Conservation (phyloP, 2,329 filamentous ascomycete species). For the Colletotrichum caudatum region DNA sequence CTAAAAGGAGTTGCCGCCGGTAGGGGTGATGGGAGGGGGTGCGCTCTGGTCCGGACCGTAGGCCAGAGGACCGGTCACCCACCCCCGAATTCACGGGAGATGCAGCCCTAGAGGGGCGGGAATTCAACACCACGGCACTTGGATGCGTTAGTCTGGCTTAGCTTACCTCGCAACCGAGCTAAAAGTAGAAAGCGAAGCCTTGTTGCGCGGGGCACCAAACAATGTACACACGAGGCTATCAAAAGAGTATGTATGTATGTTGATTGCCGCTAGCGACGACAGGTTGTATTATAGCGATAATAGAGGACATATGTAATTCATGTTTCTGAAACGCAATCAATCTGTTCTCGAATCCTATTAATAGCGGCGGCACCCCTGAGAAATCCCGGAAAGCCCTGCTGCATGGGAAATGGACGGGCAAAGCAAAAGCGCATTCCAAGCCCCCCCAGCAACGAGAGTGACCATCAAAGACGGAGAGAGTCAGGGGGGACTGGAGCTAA, state of each 20-base stretch:
- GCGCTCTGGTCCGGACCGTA: conserved; percentile 17
- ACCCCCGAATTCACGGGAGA: conserved; percentile 7
- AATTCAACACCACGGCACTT: neutral
- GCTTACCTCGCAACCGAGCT: neutral
- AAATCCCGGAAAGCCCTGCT: conserved; percentile 22
- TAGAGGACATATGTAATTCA: conserved; percentile 20
- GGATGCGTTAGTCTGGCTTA: neutral
- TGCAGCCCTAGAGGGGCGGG: conserved; percentile 23
- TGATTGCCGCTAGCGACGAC: neutral
- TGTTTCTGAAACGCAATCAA: conserved; percentile 40
- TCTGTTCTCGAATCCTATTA: conserved; percentile 41
- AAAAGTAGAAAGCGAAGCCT: neutral
- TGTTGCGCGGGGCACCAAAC: neutral
- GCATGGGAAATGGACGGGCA: conserved; percentile 21
- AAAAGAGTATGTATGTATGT: neutral
- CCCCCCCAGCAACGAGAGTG: neutral
- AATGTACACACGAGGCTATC: neutral
- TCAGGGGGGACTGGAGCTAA: neutral
- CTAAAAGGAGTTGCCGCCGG: neutral
- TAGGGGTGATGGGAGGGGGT: neutral
- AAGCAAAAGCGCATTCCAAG: conserved; percentile 15
- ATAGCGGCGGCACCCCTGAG: conserved; percentile 36
- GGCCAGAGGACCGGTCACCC: conserved; percentile 4
- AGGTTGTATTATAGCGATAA: conserved; percentile 22
- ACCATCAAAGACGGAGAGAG: neutral